Conservation (phyloP, 2,329 filamentous ascomycete species). For the Cladosporium cucumerinum region DNA sequence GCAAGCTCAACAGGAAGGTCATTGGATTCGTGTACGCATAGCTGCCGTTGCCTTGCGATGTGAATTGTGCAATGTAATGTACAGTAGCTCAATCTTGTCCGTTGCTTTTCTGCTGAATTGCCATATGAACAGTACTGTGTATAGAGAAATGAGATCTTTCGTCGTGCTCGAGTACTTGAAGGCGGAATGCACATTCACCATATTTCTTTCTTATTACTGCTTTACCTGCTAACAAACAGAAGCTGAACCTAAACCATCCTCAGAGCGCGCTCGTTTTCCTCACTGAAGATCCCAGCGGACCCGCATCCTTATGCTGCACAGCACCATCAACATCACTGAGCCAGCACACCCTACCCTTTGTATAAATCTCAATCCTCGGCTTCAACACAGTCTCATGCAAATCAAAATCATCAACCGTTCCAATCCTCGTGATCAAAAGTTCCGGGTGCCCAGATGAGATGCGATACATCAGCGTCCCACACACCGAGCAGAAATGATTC, state of each 20-base stretch:
- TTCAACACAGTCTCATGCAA: conserved; percentile 56
- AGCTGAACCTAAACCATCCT: neutral
- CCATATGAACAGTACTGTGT: neutral
- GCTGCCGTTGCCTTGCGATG: neutral
- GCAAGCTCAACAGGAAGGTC: conserved; percentile 9
- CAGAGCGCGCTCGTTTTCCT: neutral
- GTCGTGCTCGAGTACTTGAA: neutral
- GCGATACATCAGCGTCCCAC: conserved; percentile 61
- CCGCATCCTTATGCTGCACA: neutral
- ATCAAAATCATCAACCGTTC: conserved; percentile 60
- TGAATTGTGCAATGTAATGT: neutral
- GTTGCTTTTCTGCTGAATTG: neutral
- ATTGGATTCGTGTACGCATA: conserved; percentile 9
- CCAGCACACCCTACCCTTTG: conserved; percentile 8
- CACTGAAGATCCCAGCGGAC: neutral
- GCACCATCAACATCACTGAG: conserved; percentile 7
- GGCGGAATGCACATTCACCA: no score
- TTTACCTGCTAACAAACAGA: neutral
- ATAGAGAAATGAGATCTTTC: neutral
- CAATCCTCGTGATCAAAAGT: conserved; percentile 51
- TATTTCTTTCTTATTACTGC: neutral
- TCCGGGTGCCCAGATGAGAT: conserved; percentile 45
- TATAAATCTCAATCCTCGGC: conserved; percentile 35
- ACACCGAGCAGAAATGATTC: conserved; percentile 59
- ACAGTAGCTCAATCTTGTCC: neutral